Base-by-base conservation (phyloP, 164 flowering plant genomes). In the Taxillus chinensis region DNA sequence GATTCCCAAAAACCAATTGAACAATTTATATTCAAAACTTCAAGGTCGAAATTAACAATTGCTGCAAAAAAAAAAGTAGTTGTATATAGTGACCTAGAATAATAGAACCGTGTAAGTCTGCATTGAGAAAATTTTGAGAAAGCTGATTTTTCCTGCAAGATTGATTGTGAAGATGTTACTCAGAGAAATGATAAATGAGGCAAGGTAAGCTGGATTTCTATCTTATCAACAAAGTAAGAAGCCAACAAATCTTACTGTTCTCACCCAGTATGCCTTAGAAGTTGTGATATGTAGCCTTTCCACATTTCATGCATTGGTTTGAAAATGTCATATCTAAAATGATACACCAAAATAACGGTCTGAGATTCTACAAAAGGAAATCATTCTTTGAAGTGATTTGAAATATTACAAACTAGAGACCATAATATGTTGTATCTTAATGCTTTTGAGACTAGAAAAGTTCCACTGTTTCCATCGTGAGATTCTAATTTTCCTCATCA, bases 51-150 rank as follows among this genome's bases (percentile, higher is more conserved):
- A 11, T 48, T 48, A 8, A 48, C 12, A 48, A 8, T 48, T 11
- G 10, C 51, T 3, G 4, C 16, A 48, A 39, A 46, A 61, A 49
- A 48, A 59, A 64, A 4, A 46, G 9, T 51, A 49, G 37, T 8
- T 11, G 7, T 5, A 5, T 5, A 43, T 9, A 43, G 10, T 60
- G 38, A 92, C 96, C 96, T 73, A 59, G 69, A 71, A 92, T 75
- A 59, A 78, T 63, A 56, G 97, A 88, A 72, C 99, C 97, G 70
- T 90, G 97, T 50, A 93, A 74, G 68, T 93, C 90, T 13, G 92
- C 92, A 66, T 68, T 65, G 14, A 88, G 83, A 68, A 93, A 78
- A 73, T 72, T 63, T 42, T 82, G 86, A 46, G 86, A 77, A 64
- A 93, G 60, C 61, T 85, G 81, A 64, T 64, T 77, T 68, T 75